phyloP scores from a whole-genome alignment of 2,329 filamentous ascomycete genomes.

The Hypoxylon sp. region DNA sequence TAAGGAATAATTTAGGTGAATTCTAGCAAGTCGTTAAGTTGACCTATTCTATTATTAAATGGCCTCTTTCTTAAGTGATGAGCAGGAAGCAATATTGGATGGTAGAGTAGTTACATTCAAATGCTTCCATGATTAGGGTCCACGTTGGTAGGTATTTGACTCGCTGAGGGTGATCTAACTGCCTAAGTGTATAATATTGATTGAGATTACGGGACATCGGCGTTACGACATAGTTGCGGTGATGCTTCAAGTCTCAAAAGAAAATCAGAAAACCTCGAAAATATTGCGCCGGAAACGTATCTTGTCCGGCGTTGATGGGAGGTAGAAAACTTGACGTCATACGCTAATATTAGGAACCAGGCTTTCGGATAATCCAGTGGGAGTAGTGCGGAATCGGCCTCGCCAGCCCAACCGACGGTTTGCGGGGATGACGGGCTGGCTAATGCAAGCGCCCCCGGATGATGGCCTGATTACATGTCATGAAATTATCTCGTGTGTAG shows the following conservation, averaged over 20 bases:
- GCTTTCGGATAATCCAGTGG: constrained; percentile 19
- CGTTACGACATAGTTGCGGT: neutral
- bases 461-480: constrained; percentile 26
- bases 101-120: neutral
- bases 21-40: neutral
- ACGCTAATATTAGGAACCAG: neutral
- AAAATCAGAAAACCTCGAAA: neutral
- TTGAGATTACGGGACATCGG: neutral
- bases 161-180: neutral
- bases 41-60: neutral
- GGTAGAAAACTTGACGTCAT: neutral
- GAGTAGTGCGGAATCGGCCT: constrained; percentile 30
- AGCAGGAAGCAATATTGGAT: neutral
- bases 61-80: neutral
- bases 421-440: constrained; percentile 30
- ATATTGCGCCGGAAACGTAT: neutral
- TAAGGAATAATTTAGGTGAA: neutral
- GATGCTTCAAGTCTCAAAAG: neutral
- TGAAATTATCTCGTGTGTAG: neutral
- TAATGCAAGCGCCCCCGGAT: constrained; percentile 17
- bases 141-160: neutral
- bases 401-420: constrained; percentile 19
- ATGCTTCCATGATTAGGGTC: neutral
- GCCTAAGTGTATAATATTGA: neutral
- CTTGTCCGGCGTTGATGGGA: neutral